Evolutionary conservation across 192 early-diverging fungal species (phyloP), one percentile per base, ranked within the genome.

Genomic region (Coemansia sp.): DNA sequence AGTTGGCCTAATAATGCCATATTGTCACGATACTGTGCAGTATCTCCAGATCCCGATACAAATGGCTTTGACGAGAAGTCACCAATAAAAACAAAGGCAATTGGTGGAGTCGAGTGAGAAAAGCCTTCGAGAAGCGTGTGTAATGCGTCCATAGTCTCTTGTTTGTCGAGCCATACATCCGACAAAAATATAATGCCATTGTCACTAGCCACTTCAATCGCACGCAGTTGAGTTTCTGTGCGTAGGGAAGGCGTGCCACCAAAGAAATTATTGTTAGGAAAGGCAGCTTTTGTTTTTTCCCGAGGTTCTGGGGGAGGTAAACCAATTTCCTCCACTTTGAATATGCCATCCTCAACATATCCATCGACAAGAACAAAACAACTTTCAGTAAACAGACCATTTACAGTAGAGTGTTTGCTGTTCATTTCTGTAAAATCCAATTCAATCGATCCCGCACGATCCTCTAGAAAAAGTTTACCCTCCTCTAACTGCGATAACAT

Each of bases 301-400:
- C 81, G 71, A 0, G 79, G 63, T 57, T 96, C 94, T 8, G 88
- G 84, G 20, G 91, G 88, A 25, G 94, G 94, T 59, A 93, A 82
- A 6, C 88, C 88, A 22, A 96, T 85, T 21, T 88, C 88, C 2
- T 84, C 76, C 5, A 92, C 92, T 27, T 70, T 62, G 33, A 95
- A 91, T 11, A 85, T 71, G 58, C 86, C 81, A 29, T 92, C 89
- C 29, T 92, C 87, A 65, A 91, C 91, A 11, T 79, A 71, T 7
- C 95, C 95, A 63, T 94, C 88, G 5, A 89, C 86, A 11, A 97
- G 75, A n/a, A 95, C 92, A 80, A 97, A 92, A 63, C 89, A 88
- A 68, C 88, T 88, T 62, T 92, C 88, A 4, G 93, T 94, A 57
- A 92, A 97, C 52, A 97, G 54, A 1, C 95, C 95, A 20, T 74